Percentiles rank a stretch among this genome's conserved stretches.
phyloP scores from a whole-genome alignment of 345 rosid genomes.

The Excoecaria cochinchinensis region DNA sequence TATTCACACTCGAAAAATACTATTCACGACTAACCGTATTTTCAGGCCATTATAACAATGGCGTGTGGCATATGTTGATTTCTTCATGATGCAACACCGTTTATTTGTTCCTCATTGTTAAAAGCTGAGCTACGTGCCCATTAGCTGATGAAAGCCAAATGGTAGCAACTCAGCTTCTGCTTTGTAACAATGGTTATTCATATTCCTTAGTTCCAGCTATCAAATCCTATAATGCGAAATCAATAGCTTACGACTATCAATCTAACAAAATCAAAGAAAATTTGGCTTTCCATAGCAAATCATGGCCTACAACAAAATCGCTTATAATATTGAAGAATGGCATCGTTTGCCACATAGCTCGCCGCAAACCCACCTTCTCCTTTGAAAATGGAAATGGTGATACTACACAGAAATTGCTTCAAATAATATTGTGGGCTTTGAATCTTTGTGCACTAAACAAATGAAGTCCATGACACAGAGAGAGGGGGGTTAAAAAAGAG shows the following conservation, averaged over 20 bases:
- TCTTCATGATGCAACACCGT: background rate
- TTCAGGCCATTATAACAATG: too few species aligned
- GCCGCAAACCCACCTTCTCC: constrained; percentile 43
- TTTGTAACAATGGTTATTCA: constrained; percentile 18
- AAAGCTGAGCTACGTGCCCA: background rate
- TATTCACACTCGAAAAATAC: too few species aligned
- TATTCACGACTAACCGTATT: too few species aligned
- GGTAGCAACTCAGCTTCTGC: constrained; percentile 10
- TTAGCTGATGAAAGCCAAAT: constrained; percentile 10
- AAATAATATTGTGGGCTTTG: constrained; percentile 58
- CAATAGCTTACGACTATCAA: background rate
- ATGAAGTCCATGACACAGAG: too few species aligned
- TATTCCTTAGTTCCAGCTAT: background rate
- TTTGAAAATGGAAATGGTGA: constrained; percentile 32
- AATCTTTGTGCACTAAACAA: too few species aligned
- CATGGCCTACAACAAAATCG: constrained; percentile 20
- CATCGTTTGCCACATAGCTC: constrained; percentile 37
- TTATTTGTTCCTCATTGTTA: background rate
- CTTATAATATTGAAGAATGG: constrained; percentile 2
- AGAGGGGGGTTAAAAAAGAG: too few species aligned
- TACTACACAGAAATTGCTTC: constrained; percentile 33
- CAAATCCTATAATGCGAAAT: constrained; percentile 14
- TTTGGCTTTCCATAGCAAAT: constrained; percentile 6
- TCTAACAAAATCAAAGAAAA: constrained; percentile 7
- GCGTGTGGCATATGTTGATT: too few species aligned